phyloP scores from a whole-genome alignment of 2,329 filamentous ascomycete species.

The Ustulina deusta region DNA sequence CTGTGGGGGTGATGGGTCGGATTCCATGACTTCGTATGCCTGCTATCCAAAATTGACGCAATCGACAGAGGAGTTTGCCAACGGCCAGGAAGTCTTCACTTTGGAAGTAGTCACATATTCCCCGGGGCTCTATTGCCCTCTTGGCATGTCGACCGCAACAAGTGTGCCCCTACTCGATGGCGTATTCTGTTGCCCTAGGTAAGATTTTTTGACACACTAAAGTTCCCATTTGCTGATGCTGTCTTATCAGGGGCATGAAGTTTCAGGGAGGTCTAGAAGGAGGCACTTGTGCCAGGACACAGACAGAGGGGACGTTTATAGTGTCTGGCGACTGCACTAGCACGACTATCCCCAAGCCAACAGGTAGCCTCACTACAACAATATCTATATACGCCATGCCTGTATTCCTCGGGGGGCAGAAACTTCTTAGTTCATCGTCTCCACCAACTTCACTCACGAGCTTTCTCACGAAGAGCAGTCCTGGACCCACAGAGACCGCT shows the following conservation, averaged over 20 bases:
- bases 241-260: constrained; percentile 5
- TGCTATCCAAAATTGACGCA: constrained; percentile 14
- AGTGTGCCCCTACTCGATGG: constrained; percentile 17
- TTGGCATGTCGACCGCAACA: constrained; percentile 18
- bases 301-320: constrained; percentile 18
- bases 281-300: constrained; percentile 7
- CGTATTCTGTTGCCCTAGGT: constrained; percentile 26
- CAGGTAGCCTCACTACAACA: not conserved
- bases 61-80: constrained; percentile 4
- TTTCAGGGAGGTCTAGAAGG: constrained; percentile 6
- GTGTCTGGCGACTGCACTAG: constrained; percentile 2
- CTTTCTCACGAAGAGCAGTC: too few species aligned
- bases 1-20: not conserved
- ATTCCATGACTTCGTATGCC: constrained; percentile 12
- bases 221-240: too few species aligned
- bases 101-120: constrained; percentile 19
- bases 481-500: not conserved
- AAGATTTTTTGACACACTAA: not conserved
- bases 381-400: constrained; percentile 22
- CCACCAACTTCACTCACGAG: too few species aligned
- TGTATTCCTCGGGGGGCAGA: constrained; percentile 11
- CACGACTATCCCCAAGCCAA: constrained; percentile 7
- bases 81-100: constrained; percentile 3
- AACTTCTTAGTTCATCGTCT: not conserved
- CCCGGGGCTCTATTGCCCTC: constrained; percentile 15